phyloP scores from a whole-genome alignment of 352 stramenopile species.

The Pythium periplocum region DNA sequence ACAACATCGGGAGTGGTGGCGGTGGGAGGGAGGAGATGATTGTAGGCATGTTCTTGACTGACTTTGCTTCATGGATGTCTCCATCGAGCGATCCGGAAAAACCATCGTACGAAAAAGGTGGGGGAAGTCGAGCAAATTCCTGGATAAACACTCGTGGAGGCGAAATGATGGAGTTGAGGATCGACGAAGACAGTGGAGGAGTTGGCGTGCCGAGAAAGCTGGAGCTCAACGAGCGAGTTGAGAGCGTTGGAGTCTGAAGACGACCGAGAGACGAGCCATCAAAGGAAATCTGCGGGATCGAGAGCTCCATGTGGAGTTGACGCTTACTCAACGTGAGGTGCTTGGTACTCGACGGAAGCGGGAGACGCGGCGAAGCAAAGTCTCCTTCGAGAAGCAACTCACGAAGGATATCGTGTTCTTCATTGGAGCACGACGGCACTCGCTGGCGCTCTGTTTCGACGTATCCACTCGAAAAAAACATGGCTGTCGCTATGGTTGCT shows the following conservation, averaged over 20 bases:
- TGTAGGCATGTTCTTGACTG: constrained; percentile 19
- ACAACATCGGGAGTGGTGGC: constrained; percentile 57
- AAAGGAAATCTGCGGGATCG: constrained; percentile 67
- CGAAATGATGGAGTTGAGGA: constrained; percentile 69
- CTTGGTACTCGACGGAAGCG: constrained; percentile 43
- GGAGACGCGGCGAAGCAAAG: constrained; percentile 55
- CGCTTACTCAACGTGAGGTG: constrained; percentile 35
- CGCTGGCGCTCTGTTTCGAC: constrained; percentile 55
- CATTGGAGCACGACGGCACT: constrained; percentile 28
- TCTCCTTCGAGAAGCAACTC: constrained; percentile 69
- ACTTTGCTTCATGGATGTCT: constrained; percentile 20
- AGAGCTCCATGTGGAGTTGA: constrained; percentile 54
- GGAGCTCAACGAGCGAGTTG: constrained; percentile 36
- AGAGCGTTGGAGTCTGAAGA: constrained; percentile 40
- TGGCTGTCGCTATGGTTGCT: constrained; percentile 6
- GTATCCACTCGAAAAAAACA: constrained; percentile 75
- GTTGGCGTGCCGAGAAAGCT: constrained; percentile 29
- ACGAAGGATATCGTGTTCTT: constrained; percentile 73
- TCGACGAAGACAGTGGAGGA: constrained; percentile 37
- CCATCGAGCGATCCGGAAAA: constrained; percentile 13
- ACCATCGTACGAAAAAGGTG: constrained; percentile 64
- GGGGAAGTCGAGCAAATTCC: constrained; percentile 56
- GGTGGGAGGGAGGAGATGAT: constrained; percentile 55
- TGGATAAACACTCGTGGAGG: constrained; percentile 72
- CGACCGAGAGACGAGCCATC: constrained; percentile 57